Evolutionary conservation across 2,329 filamentous ascomycete genomes (phyloP).

Genomic region (Alternaria gaisen): DNA sequence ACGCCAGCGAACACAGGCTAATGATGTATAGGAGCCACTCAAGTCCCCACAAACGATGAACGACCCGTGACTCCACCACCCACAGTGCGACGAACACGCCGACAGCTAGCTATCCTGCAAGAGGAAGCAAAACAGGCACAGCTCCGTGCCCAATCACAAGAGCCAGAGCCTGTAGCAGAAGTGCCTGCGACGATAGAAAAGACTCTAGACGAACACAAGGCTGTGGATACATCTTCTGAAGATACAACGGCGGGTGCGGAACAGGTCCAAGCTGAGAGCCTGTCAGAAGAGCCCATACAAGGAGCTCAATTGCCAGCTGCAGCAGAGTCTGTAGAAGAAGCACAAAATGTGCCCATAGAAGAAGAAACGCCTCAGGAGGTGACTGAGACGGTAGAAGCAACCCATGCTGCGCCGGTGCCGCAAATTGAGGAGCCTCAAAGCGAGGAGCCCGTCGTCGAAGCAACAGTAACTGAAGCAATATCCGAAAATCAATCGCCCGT

Average conservation of each 20-base stretch:
- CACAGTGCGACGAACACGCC: conserved; percentile 45
- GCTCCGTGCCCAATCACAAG: conserved; percentile 15
- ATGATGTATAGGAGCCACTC: conserved; percentile 30
- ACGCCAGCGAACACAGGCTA: conserved; percentile 20
- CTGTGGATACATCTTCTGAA: not conserved
- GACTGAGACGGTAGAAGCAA: conserved; percentile 2
- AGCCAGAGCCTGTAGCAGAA: conserved; percentile 15
- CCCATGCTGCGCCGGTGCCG: not conserved
- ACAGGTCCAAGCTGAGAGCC: not conserved
- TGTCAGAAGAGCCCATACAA: conserved; percentile 3
- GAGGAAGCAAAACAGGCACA: conserved; percentile 40
- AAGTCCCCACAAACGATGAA: conserved; percentile 31
- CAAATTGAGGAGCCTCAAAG: conserved; percentile 3
- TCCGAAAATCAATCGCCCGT: not conserved
- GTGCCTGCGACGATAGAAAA: conserved; percentile 7
- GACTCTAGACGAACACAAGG: conserved; percentile 9
- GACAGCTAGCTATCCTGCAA: conserved; percentile 47
- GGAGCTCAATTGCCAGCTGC: not conserved
- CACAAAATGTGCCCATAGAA: conserved; percentile 2
- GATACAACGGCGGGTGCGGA: conserved; percentile 12
- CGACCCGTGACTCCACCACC: conserved; percentile 36
- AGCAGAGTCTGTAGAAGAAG: conserved; percentile 6
- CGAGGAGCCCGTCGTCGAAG: not conserved
- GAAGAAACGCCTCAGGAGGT: conserved; percentile 7
- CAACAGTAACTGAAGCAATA: conserved; percentile 2